These are phyloP conservation scores for Penicillium fuscoglaucum DNA, from an alignment of 2,329 filamentous ascomycete species.

Conservation along the genomic window DNA sequence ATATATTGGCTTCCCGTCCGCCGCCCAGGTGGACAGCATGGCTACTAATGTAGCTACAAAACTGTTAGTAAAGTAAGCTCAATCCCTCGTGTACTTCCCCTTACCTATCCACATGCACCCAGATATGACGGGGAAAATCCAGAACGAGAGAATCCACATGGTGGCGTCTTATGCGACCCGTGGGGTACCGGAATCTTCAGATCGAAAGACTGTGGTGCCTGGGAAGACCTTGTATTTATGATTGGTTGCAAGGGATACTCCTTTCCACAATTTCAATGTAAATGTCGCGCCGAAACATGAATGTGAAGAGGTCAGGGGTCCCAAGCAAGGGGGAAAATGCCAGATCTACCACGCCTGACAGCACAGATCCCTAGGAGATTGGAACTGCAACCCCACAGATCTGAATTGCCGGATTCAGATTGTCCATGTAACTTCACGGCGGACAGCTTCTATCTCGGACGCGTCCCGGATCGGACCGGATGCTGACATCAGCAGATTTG, in stretches of 20 bases:
- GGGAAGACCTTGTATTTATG: neutral
- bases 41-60: conserved; percentile 7
- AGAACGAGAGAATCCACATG: conserved; percentile 16
- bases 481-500: conserved; percentile 2
- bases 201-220: neutral
- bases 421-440: neutral
- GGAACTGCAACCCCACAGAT: conserved; percentile 2
- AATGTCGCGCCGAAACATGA: neutral
- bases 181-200: neutral
- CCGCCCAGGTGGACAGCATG: conserved; percentile 10
- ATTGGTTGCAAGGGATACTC: conserved; percentile 5
- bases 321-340: conserved; percentile 3
- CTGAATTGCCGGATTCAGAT: neutral
- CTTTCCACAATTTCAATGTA: neutral
- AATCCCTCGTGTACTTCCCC: neutral
- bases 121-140: conserved; percentile 10
- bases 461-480: neutral
- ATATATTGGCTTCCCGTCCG: conserved; percentile 11
- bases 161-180: neutral
- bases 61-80: neutral
- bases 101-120: conserved; percentile 16
- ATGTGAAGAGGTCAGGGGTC: neutral
- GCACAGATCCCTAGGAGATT: neutral
- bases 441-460: neutral
- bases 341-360: neutral